phyloP scores from a whole-genome alignment of 2,329 filamentous ascomycete species.

The Talaromyces sp. region DNA sequence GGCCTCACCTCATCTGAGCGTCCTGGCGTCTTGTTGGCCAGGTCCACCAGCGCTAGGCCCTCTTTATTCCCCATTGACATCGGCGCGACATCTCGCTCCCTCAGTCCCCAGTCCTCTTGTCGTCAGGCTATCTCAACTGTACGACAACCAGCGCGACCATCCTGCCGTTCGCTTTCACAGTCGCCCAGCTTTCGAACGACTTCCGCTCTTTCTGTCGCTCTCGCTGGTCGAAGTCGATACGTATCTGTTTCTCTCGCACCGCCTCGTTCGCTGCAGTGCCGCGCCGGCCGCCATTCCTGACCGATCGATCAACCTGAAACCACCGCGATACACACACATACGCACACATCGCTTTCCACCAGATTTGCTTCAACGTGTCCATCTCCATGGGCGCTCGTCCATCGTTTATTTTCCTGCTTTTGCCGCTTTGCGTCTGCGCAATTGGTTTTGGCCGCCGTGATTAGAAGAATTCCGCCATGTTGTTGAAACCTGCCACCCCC shows the following conservation, averaged over 20 bases:
- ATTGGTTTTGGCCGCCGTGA: not conserved
- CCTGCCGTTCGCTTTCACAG: not conserved
- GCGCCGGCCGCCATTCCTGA: not conserved
- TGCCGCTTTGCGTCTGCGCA: not conserved
- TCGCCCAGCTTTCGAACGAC: not conserved
- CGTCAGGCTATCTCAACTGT: not conserved
- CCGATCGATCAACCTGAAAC: not conserved
- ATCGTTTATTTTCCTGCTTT: not conserved
- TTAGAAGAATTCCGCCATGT: constrained; percentile 40
- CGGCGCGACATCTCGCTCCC: not conserved
- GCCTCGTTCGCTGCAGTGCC: not conserved
- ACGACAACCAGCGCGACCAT: not conserved
- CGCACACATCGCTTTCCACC: not conserved
- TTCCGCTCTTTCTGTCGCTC: not conserved
- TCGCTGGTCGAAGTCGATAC: constrained; percentile 1
- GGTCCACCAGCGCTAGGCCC: not conserved
- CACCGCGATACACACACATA: not conserved
- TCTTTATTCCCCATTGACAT: not conserved
- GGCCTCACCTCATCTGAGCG: not conserved
- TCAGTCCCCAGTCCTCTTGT: not conserved
- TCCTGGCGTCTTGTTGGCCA: not conserved
- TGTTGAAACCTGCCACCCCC: constrained; percentile 89
- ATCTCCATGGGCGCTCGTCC: constrained; percentile 8
- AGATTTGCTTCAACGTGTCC: constrained; percentile 1
- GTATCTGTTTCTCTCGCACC: not conserved